phyloP scores from a whole-genome alignment of 768 basidiomycete species.

The Xerocomellus amylosporus region DNA sequence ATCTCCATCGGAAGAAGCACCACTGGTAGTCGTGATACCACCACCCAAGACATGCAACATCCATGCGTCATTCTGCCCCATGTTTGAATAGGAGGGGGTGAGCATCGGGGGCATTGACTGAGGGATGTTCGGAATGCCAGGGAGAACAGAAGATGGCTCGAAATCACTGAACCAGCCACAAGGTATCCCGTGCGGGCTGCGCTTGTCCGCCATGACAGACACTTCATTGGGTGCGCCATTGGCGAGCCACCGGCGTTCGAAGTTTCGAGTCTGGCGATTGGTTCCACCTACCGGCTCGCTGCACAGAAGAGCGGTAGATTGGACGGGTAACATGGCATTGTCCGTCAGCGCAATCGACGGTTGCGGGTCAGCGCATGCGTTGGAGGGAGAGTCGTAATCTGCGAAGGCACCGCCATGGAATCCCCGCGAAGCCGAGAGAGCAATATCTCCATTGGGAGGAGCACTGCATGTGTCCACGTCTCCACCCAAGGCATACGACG shows the following conservation, averaged over 20 bases:
- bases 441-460: not conserved
- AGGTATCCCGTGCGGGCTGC: not conserved
- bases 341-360: not conserved
- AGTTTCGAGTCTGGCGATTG: not conserved
- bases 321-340: not conserved
- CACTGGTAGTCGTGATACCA: not conserved
- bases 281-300: not conserved
- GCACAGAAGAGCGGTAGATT: not conserved
- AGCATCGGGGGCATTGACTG: not conserved
- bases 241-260: conserved; percentile 15
- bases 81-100: not conserved
- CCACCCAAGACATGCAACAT: not conserved
- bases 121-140: not conserved
- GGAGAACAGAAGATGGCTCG: no score
- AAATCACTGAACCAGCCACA: no score
- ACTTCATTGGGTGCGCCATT: conserved; percentile 1
- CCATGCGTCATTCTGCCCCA: not conserved
- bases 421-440: not conserved
- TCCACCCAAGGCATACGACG: not conserved
- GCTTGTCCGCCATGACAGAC: conserved; percentile 8
- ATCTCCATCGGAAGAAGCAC: not conserved
- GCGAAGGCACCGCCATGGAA: not conserved
- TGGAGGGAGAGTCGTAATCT: not conserved
- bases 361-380: not conserved
- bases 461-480: not conserved